Percentiles rank a stretch among this genome's conserved stretches.
phyloP scores from a whole-genome alignment of 495 filamentous ascomycete genomes.

The Annulohypoxylon maeteangense region DNA sequence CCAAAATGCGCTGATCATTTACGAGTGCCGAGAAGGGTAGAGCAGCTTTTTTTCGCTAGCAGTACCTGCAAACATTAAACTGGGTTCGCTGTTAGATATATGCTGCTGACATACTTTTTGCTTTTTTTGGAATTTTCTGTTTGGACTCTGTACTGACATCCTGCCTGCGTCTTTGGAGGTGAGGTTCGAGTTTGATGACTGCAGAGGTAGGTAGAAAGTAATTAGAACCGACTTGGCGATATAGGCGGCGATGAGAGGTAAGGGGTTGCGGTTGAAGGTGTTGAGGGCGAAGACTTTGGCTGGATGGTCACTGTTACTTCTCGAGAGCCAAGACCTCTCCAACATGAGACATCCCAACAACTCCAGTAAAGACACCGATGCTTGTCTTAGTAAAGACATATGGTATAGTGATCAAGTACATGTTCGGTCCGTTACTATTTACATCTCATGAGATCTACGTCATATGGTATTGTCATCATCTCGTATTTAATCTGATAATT shows the following conservation, averaged over 20 bases:
- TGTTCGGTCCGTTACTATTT: background rate
- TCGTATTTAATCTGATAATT: background rate
- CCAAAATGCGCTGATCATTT: slow-evolving; percentile 63
- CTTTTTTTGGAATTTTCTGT: too few relatives aligned
- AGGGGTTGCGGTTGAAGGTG: background rate
- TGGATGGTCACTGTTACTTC: background rate
- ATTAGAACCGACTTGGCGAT: background rate
- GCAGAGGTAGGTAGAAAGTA: background rate
- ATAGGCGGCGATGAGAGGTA: background rate
- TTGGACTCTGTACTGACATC: too few relatives aligned
- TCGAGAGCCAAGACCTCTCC: background rate
- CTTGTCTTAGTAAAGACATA: background rate
- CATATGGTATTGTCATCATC: background rate
- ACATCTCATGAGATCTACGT: background rate
- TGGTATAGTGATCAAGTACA: background rate
- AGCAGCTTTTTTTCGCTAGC: slow-evolving; percentile 65
- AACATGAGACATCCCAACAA: background rate
- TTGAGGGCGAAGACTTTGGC: background rate
- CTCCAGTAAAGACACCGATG: background rate
- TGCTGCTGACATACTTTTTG: slow-evolving; percentile 55
- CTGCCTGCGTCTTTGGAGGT: too few relatives aligned
- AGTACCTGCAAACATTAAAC: slow-evolving; percentile 54
- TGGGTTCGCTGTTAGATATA: slow-evolving; percentile 67
- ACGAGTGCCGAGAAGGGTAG: slow-evolving; percentile 58
- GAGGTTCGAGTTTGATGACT: background rate